Base-by-base conservation (phyloP, 768 basidiomycete species). In the Macrolepiota fuliginosa region DNA sequence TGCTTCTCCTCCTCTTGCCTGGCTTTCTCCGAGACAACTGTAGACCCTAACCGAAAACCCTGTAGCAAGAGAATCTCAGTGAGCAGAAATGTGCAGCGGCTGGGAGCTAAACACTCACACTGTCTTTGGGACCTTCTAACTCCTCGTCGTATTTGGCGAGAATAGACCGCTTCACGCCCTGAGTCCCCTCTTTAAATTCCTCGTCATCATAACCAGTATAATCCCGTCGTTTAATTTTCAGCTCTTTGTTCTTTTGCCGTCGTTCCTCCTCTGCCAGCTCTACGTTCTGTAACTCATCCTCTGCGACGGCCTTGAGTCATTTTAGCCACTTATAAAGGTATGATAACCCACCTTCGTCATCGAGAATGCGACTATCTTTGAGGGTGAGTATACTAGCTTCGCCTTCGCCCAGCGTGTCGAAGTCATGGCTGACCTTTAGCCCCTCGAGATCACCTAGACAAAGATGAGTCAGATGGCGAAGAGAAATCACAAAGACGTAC, bases 191-290 rank as follows among this genome's bases (percentile, higher is more conserved):
- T 2, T 73, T 79, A 66, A 98, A 98, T 69, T 98, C 97, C 4
- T 96, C 95, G 67, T 98, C 96, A 67, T 99, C 96, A 71, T 92
- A 96, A 15, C 96, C 96, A 0, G 93, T 95, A 70, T 98, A 98
- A 70, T 92, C 90, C 25, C 84, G 86, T 61, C 83, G 88, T 78
- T 96, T 94, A 49, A 90, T 93, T 76, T 97, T 96, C 53, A 91
- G 76, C 47, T 95, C 92, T 54, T 86, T 78, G 37, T 89, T 88
- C 75, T 93, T 89, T 69, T 91, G 85, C 15, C 82, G 84, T 22
- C 84, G 85, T 66, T 96, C 94, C 54, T 84, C 87, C 71, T 97
- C 96, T 0, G 93, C 94, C 83, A 98, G 85, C 68, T 97, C 94
- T 58, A 97, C 81, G 66, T 99, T 98, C 77, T 97, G 92, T 13